Percentiles rank a stretch among this genome's conserved stretches.
phyloP scores from a whole-genome alignment of 192 early-diverging fungal species.

The Pilaira anomala region DNA sequence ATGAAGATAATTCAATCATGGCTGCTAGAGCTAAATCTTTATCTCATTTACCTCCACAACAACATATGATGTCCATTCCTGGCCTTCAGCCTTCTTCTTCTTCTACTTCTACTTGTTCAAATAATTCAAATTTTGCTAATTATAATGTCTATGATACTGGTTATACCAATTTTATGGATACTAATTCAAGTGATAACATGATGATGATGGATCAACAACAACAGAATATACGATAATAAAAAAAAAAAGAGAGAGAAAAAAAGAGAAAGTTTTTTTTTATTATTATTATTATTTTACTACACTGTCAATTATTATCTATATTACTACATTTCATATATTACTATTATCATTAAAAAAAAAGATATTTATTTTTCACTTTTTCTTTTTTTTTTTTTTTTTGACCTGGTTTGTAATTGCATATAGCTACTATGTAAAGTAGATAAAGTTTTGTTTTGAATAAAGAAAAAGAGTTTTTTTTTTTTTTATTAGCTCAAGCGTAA shows the following conservation, averaged over 20 bases:
- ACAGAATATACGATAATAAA: not conserved
- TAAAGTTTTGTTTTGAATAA: too few species aligned
- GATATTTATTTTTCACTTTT: too few species aligned
- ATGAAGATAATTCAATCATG: not conserved
- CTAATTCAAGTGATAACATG: not conserved
- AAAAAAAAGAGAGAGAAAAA: slow-evolving; percentile 11
- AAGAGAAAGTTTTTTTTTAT: too few species aligned
- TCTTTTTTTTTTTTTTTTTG: too few species aligned
- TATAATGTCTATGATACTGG: not conserved
- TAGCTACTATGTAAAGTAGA: too few species aligned
- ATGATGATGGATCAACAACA: not conserved
- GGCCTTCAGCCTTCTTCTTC: slow-evolving; percentile 12
- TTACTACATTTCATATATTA: too few species aligned
- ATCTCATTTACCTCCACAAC: not conserved
- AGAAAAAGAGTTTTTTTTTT: too few species aligned
- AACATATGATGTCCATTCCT: not conserved
- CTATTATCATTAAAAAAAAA: too few species aligned
- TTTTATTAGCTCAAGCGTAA: slow-evolving; percentile 2
- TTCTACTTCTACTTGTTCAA: not conserved
- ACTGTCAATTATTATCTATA: too few species aligned
- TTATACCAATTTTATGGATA: too few species aligned
- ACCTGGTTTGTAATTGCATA: too few species aligned
- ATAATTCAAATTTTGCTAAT: not conserved
- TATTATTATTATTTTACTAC: not conserved
- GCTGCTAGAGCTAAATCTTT: not conserved